Percentiles rank a stretch among this genome's conserved stretches.
phyloP scores from a whole-genome alignment of 1,284 basidiomycete species.

The Coniophora puteana region DNA sequence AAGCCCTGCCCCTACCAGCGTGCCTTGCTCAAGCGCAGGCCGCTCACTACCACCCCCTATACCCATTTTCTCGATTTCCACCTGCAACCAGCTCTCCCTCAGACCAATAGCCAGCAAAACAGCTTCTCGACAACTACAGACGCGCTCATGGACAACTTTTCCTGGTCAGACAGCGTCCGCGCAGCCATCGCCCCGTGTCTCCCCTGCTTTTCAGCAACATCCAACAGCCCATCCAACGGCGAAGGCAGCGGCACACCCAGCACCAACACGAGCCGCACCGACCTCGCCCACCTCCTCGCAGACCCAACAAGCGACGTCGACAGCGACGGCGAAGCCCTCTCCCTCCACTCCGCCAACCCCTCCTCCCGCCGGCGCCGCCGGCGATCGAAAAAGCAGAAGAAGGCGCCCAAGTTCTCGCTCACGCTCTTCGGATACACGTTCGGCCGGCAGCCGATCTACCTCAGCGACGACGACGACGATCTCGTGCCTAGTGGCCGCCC shows the following conservation, averaged over 20 bases:
- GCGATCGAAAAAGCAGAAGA: slow-evolving; percentile 31
- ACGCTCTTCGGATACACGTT: slow-evolving; percentile 63
- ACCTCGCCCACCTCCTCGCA: slow-evolving; percentile 56
- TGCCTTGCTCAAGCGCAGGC: slow-evolving; percentile 3
- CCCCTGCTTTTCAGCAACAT: slow-evolving; percentile 43
- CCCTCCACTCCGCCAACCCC: slow-evolving; percentile 62
- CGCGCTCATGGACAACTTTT: slow-evolving; percentile 54
- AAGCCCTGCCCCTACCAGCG: too few relatives aligned
- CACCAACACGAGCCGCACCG: slow-evolving; percentile 34
- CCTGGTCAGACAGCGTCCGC: slow-evolving; percentile 56
- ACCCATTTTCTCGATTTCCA: background rate
- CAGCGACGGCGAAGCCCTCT: slow-evolving; percentile 56
- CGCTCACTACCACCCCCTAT: slow-evolving; percentile 1
- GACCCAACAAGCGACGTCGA: slow-evolving; percentile 41
- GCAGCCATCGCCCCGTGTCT: slow-evolving; percentile 57
- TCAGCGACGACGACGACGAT: slow-evolving; percentile 48
- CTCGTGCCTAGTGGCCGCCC: too few relatives aligned
- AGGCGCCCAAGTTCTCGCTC: slow-evolving; percentile 43
- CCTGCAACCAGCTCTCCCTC: background rate
- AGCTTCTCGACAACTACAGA: too few relatives aligned
- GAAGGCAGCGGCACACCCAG: slow-evolving; percentile 10
- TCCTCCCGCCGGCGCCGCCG: slow-evolving; percentile 27
- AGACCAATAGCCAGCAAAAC: background rate
- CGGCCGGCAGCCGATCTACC: slow-evolving; percentile 53
- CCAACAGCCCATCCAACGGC: slow-evolving; percentile 14